Base-by-base conservation (phyloP, 2,329 filamentous ascomycete species). In the Phaeosphaeriaceae sp. region DNA sequence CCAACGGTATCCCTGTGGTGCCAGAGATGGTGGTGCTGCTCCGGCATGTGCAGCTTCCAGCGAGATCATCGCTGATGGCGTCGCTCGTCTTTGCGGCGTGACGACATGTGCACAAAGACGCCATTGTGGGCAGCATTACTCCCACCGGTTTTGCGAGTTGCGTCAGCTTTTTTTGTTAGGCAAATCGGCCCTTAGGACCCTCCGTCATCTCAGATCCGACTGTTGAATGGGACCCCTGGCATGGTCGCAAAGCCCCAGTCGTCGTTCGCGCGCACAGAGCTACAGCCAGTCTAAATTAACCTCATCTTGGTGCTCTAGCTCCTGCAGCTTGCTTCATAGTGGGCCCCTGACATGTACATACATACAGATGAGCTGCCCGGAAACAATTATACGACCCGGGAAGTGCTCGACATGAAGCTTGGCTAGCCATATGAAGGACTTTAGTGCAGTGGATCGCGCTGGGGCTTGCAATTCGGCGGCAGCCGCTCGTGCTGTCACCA, bases 201-300 rank as follows among this genome's bases (percentile, higher is more conserved):
- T 62, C 66, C 54, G 60, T 66, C 66, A 70, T 68, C 63, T 70
- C 59, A 67, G 63, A 69, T 66, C 56, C 60, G 55, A 54, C 51
- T 60, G 56, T 56, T 61, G 51, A 60, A 61, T 51, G 41, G 53
- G 44, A 66, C 59, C 67, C 72, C 69, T 66, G 66, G 57, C 64
- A 46, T 54, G 51, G 65, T 66, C 53, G 62, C 66, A 44, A 54
- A 58, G 63, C 65, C 71, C 72, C 59, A 53, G 68, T 62, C 68
- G 55, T 69, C 65, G 68, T 73, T 68, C 66, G 59, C 64, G 65
- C 67, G 63, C 70, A 72, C 69, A 70, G 68, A 66, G 63, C 63
- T 56, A 51, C 58, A 66, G 61, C 59, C 58, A 53, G 63, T 54
- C 63, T 67, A 68, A 66, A 72, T 70, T 66, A 67, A 69, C 61